A percentile compares a stretch with the other conserved stretches of the same genome.
Conservation (phyloP, 768 basidiomycete genomes). For the Dacryopinax spathularia region DNA sequence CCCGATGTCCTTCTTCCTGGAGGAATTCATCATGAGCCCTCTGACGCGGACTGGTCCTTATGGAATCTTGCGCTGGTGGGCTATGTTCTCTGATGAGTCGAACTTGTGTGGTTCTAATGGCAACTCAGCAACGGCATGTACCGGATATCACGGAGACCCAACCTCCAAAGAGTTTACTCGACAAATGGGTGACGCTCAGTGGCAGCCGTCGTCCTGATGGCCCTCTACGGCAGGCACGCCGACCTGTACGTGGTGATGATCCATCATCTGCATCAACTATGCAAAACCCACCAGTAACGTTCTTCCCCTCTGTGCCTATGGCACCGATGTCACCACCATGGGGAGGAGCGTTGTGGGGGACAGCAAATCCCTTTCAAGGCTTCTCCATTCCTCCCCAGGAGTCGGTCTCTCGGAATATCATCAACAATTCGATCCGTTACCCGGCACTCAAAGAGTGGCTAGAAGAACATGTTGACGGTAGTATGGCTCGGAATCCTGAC, state of each 20-base stretch:
- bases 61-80: background rate
- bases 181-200: background rate
- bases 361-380: too few species aligned
- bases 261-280: too few species aligned
- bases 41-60: background rate
- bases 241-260: too few species aligned
- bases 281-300: too few species aligned
- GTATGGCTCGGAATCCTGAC: background rate
- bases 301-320: too few species aligned
- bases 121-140: background rate
- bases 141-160: background rate
- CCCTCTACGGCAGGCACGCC: too few species aligned
- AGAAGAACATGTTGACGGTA: background rate
- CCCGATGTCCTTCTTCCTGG: background rate
- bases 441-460: background rate
- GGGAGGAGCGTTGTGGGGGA: too few species aligned
- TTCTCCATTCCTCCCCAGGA: too few species aligned
- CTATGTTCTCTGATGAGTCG: background rate
- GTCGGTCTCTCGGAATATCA: too few species aligned
- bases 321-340: too few species aligned
- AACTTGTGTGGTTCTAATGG: background rate
- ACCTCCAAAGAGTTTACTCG: background rate
- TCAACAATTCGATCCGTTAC: background rate
- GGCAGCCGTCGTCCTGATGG: too few species aligned
- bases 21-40: background rate